Evolutionary conservation across 2,329 filamentous ascomycete species (phyloP), one percentile per base, ranked within the genome.

Genomic region (Scortechinia acanthostroma): DNA sequence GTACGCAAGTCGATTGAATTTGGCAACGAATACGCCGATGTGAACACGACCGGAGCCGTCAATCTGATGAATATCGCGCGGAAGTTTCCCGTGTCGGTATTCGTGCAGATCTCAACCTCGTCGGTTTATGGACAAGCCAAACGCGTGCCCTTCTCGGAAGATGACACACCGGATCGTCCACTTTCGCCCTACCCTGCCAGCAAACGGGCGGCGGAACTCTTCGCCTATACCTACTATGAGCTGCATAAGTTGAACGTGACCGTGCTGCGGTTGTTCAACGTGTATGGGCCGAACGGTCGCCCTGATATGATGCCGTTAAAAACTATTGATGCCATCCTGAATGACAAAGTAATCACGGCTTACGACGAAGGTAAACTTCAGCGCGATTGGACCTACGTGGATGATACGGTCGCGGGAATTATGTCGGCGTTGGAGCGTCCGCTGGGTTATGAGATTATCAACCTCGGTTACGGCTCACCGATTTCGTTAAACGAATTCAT

Each of bases 291-390:
- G 10, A 49, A 53, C 5, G 52, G 55, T 45, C 53, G 53, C 3
- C 53, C 53, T 2, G 53, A 55, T 30, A 45, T 55, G 33, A 53
- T 53, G 4, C 53, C 55, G 22, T 48, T 52, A 46, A 55, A 55
- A 25, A 55, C 55, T 21, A 48, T 52, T 3, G 49, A 49, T 44
- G 43, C 55, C 15, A 55, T 55, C 16, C 30, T 40, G 45, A 46
- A 50, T 16, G 53, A 51, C 3, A 51, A 51, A 45, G 49, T 53
- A 10, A 51, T 55, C 10, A 52, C 53, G 19, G 48, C 55, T 2
- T 55, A 55, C 23, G 52, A 53, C 5, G 51, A 55, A 23, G 53
- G 52, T 21, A 49, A 47, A 17, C 50, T 52, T 6, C 49, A 51
- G 4, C 50, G 53, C n/a, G 53, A 56, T 20, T 55, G 53, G 35